Evolutionary conservation across 1,284 basidiomycete genomes (phyloP).

Genomic region (Earliella scabrosa): DNA sequence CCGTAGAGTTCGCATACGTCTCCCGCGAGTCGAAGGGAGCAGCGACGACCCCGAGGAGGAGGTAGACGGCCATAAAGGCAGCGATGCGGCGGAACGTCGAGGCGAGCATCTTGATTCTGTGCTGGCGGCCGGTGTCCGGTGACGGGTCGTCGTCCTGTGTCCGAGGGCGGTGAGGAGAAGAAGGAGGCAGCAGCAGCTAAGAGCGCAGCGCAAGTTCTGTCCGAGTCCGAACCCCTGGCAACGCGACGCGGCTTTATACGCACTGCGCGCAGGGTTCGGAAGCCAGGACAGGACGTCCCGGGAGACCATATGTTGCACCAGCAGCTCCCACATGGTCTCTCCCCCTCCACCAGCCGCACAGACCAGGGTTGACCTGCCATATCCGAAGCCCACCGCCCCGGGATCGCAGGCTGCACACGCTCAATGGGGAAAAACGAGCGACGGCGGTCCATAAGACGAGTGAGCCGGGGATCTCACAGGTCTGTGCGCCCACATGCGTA

Average conservation of each 20-base stretch:
- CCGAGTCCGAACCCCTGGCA: background rate
- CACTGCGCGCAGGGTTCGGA: too few relatives aligned
- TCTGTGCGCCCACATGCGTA: background rate
- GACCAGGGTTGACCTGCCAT: background rate
- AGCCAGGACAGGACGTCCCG: slow-evolving; percentile 1
- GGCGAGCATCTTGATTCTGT: slow-evolving; percentile 4
- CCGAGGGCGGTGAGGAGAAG: background rate
- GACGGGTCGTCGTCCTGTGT: background rate
- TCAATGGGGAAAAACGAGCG: background rate
- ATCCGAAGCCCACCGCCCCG: background rate
- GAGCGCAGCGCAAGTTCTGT: slow-evolving; percentile 10
- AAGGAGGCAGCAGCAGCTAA: background rate
- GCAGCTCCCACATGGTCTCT: slow-evolving; percentile 11
- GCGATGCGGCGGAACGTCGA: slow-evolving; percentile 12
- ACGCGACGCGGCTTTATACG: slow-evolving; percentile 9
- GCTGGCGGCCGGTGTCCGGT: background rate
- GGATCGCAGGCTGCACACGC: background rate
- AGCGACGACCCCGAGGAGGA: slow-evolving; percentile 8
- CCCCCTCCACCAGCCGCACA: background rate
- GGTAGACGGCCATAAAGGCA: slow-evolving; percentile 14
- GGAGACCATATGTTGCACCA: slow-evolving; percentile 17
- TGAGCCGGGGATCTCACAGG: too few relatives aligned
- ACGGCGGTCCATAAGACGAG: background rate
- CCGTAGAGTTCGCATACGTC: background rate
- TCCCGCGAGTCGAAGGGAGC: slow-evolving; percentile 9